Evolutionary conservation across 2,329 filamentous ascomycete species (phyloP).

Genomic region (Fusarium denticulatum): DNA sequence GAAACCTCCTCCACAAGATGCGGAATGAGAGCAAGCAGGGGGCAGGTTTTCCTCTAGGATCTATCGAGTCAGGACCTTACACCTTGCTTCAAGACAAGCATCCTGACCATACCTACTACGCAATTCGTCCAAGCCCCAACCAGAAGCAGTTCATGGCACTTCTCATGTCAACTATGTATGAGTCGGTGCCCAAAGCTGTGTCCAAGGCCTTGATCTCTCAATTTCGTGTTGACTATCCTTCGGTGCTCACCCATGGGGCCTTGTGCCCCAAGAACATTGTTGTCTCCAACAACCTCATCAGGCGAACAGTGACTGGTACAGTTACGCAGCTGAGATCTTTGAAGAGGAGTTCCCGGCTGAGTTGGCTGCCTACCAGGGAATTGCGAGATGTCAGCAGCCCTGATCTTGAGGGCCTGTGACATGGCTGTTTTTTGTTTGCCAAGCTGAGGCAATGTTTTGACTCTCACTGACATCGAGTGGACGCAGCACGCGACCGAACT

Average conservation of each 20-base stretch:
- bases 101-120: slow-evolving; percentile 43
- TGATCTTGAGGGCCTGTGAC: background rate
- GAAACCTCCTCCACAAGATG: slow-evolving; percentile 42
- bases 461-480: too few relatives aligned
- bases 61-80: slow-evolving; percentile 38
- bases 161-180: slow-evolving; percentile 40
- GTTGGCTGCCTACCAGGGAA: slow-evolving; percentile 46
- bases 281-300: slow-evolving; percentile 38
- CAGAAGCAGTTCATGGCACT: slow-evolving; percentile 40
- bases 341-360: slow-evolving; percentile 34
- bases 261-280: slow-evolving; percentile 46
- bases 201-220: slow-evolving; percentile 32
- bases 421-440: background rate
- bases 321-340: slow-evolving; percentile 46
- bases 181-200: slow-evolving; percentile 39
- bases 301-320: slow-evolving; percentile 47
- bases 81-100: slow-evolving; percentile 45
- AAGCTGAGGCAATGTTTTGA: background rate
- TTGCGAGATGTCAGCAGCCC: slow-evolving; percentile 43
- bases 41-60: slow-evolving; percentile 1
- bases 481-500: too few relatives aligned
- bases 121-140: slow-evolving; percentile 31
- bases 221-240: slow-evolving; percentile 22
- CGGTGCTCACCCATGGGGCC: slow-evolving; percentile 41
- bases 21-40: slow-evolving; percentile 1